Base-by-base conservation (phyloP, 495 filamentous ascomycete genomes). In the Stereocaulon alpinum region DNA sequence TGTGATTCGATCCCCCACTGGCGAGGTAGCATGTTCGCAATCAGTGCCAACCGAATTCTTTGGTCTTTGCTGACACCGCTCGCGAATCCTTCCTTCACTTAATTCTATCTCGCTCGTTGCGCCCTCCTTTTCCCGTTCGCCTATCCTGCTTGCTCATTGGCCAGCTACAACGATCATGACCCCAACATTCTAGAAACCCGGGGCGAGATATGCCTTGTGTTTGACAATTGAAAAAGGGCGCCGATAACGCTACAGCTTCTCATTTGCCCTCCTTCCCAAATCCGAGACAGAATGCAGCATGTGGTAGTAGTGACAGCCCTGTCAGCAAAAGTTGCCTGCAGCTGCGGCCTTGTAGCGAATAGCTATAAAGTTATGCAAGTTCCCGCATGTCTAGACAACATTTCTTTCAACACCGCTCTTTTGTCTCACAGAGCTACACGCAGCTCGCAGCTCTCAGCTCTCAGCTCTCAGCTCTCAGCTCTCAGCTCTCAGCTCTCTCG, bases 221-320 rank as follows among this genome's bases (percentile, higher is more conserved):
- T 43, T 54, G 12, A 60, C 58, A 60, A 60, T 27, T 37, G 29
- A 9, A 45, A 51, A 50, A 44, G 45, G 41, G 20, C 20, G 18
- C 40, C 37, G 58, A 60, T 60, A 60, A 60, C 20, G 37, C 40
- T 54, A 15, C 24, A 34, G 48, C 29, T 32, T 60, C 58, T 60
- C 49, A 60, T 60, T 60, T 42, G 58, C 52, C 58, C 37, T 44
- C 2, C 47, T 30, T 11, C 6, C 1, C 0, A 17, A 1, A n/a
- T 12, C 57, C 15, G 17, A 52, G 22, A 44, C 30, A 20, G 14
- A 22, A 12, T 30, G 24, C 40, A 53, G 17, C 17, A 44, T 22
- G 20, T 20, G 5, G 24, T 45, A 20, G 22, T 15, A 20, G 24
- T 54, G 14, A 54, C 49, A 58, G 34, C 7, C 34, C 34, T 37